Evolutionary conservation across 805 yeast genomes (phyloP).

Genomic region (Candida fluviatilis): DNA sequence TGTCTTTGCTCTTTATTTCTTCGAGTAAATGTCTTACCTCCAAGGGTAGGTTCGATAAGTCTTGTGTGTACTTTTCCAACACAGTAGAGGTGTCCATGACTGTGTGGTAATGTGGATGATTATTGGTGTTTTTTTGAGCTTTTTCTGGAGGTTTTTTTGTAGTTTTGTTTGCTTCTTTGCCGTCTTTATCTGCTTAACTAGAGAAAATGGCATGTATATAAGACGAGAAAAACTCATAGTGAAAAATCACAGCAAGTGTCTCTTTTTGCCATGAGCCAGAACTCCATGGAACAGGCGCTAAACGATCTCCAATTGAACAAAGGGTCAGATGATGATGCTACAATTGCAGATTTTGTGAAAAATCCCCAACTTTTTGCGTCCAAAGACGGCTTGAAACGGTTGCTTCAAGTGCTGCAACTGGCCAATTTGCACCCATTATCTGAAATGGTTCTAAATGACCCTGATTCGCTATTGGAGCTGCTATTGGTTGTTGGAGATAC

Average conservation of each 20-base stretch:
- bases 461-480: slow-evolving; percentile 13
- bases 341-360: slow-evolving; percentile 3
- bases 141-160: too few species aligned
- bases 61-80: slow-evolving; percentile 47
- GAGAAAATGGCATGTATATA: too few species aligned
- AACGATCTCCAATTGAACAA: slow-evolving; percentile 1
- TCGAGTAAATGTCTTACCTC: slow-evolving; percentile 78
- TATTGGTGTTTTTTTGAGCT: too few species aligned
- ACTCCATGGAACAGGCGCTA: neutral
- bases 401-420: slow-evolving; percentile 6
- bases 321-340: neutral
- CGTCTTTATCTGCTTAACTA: too few species aligned
- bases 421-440: slow-evolving; percentile 9
- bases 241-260: neutral
- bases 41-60: slow-evolving; percentile 78
- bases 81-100: slow-evolving; percentile 86
- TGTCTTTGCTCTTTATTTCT: slow-evolving; percentile 71
- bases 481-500: slow-evolving; percentile 12
- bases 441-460: slow-evolving; percentile 15
- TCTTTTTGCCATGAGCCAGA: neutral
- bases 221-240: neutral
- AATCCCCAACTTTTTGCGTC: slow-evolving; percentile 2
- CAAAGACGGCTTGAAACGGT: slow-evolving; percentile 1
- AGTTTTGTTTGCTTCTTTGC: too few species aligned
- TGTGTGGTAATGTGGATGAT: too few species aligned